A percentile compares a stretch with the other conserved stretches of the same genome.
phyloP scores from a whole-genome alignment of 2,329 filamentous ascomycete genomes.

The Penicillium sp. region DNA sequence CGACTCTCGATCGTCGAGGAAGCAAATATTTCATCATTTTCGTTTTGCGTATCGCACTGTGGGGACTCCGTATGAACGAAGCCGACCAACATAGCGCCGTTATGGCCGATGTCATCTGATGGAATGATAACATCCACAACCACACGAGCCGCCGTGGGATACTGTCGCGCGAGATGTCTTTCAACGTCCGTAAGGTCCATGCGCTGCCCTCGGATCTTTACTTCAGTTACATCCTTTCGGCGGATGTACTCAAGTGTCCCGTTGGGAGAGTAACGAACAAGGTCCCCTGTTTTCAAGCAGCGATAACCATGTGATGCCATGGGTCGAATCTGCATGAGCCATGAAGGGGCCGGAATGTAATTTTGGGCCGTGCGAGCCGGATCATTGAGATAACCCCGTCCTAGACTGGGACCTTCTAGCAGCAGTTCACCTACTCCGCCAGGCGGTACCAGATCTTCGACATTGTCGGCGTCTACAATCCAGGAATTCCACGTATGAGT shows the following conservation, averaged over 20 bases:
- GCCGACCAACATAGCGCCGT: not conserved
- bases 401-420: not conserved
- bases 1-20: not conserved
- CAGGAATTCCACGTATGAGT: not conserved
- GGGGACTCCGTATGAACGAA: not conserved
- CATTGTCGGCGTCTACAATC: not conserved
- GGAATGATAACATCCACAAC: not conserved
- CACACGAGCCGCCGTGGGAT: not conserved
- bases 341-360: not conserved
- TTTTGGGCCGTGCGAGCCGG: not conserved
- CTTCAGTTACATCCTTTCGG: constrained; percentile 33
- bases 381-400: not conserved
- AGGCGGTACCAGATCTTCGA: not conserved
- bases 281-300: not conserved
- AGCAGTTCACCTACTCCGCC: not conserved
- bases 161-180: not conserved
- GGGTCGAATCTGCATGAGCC: not conserved
- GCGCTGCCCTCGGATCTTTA: constrained; percentile 38
- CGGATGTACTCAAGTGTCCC: constrained; percentile 33
- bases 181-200: constrained; percentile 38
- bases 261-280: constrained; percentile 23
- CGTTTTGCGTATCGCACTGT: not conserved
- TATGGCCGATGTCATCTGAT: not conserved
- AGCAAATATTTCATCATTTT: not conserved
- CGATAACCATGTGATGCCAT: not conserved